Evolutionary conservation across 1,139 yeast genomes (phyloP), one percentile per base, ranked within the genome.

Genomic region (Yamadazyma mexicana): DNA sequence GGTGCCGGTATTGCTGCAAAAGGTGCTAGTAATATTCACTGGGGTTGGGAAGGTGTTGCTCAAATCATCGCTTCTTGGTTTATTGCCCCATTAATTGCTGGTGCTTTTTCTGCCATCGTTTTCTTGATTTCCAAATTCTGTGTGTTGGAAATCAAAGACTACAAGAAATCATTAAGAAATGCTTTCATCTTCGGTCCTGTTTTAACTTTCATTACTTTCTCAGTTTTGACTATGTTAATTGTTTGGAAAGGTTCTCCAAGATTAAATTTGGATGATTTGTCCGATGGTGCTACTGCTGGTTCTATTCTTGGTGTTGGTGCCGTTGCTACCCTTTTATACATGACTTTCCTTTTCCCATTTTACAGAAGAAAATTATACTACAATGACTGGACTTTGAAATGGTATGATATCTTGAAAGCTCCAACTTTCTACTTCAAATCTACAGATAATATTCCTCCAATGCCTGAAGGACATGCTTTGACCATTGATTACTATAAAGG

Each of bases 31-130:
- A 68, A 77, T 44, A 75, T 84, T 44, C 64, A 61, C 43, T 84
- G 92, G 94, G 91, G 88, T 17, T 84, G 92, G 92, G 45, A 50
- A 15, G 89, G 89, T 31, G 83, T 84, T 44, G 59, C 86, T 1
- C 84, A 81, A 59, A 83, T 83, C 50, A 77, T 82, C 48, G 92
- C 92, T 3, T 81, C 89, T 10, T 84, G 92, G 91, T 81, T 82
- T 55, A 79, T 84, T 63, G 89, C 92, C 11, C 92, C 94, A n/a
- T 59, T 71, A 15, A 66, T 84, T 46, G 84, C 91, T 15, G 91
- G 89, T 50, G 52, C 59, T 25, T 75, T 85, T 50, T 81, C 87
- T 3, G 61, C 85, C 4, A 62, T 76, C 34, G 61, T 79, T 40
- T 84, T 82, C 59, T 61, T 81, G 45, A 60, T 78, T 40, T 75